A percentile compares a stretch with the other conserved stretches of the same genome.
phyloP scores from a whole-genome alignment of 2,329 filamentous ascomycete genomes.

The Diaporthe ilicicola region DNA sequence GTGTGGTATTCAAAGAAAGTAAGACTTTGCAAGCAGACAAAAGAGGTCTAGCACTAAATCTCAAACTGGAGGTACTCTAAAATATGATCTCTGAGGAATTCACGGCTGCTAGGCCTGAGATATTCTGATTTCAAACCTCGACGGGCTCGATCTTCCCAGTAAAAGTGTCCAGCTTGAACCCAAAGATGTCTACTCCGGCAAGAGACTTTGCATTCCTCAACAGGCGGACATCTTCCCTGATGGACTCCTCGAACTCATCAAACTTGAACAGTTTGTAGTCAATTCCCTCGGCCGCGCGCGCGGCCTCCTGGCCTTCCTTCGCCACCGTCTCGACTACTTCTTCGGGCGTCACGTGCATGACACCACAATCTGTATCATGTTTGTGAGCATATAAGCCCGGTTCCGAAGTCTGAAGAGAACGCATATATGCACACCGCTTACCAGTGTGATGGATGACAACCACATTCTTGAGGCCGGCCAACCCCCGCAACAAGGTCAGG shows the following conservation, averaged over 20 bases:
- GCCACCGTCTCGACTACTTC: constrained; percentile 14
- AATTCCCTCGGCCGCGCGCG: constrained; percentile 13
- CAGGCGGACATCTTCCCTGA: constrained; percentile 25
- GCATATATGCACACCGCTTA: not conserved
- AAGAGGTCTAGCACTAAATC: too few relatives aligned
- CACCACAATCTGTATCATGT: constrained; percentile 17
- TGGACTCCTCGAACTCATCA: constrained; percentile 15
- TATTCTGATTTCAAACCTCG: not conserved
- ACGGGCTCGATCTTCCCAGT: constrained; percentile 27
- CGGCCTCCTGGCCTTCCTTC: not conserved
- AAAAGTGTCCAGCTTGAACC: constrained; percentile 30
- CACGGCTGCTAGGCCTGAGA: too few relatives aligned
- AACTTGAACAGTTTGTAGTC: constrained; percentile 19
- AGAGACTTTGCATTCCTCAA: constrained; percentile 9
- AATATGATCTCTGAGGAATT: too few relatives aligned
- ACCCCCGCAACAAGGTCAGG: not conserved
- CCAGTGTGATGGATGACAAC: constrained; percentile 27
- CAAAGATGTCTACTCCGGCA: constrained; percentile 20
- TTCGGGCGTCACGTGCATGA: not conserved
- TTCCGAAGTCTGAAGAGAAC: too few relatives aligned
- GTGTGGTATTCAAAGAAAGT: too few relatives aligned
- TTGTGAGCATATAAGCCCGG: not conserved
- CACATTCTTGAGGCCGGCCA: constrained; percentile 21
- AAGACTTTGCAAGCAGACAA: too few relatives aligned
- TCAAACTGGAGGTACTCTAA: too few relatives aligned